Evolutionary conservation across 2,329 filamentous ascomycete species (phyloP).

Genomic region (Aureobasidium sp.): DNA sequence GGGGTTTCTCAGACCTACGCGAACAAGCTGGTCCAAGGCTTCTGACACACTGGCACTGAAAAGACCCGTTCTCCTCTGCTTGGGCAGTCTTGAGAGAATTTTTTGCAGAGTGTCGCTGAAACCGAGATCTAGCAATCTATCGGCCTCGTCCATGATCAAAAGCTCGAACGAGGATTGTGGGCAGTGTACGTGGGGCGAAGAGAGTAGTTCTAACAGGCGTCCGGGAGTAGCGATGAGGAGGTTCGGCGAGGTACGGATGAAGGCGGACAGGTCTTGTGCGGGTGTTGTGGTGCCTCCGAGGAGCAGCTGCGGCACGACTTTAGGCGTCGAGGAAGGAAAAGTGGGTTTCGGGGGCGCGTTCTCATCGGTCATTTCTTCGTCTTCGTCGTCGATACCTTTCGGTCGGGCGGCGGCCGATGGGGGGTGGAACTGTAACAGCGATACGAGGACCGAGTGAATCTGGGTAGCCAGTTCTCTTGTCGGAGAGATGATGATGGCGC

Average conservation of each 20-base stretch:
- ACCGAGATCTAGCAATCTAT: constrained; percentile 83
- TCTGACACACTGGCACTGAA: constrained; percentile 97
- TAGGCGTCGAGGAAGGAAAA: constrained; percentile 42
- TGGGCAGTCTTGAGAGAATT: constrained; percentile 77
- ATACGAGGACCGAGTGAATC: constrained; percentile 74
- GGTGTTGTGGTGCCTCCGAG: constrained; percentile 76
- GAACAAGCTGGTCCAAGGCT: constrained; percentile 85
- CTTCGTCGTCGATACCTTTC: constrained; percentile 29
- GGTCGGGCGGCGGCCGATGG: constrained; percentile 63
- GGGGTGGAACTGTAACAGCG: constrained; percentile 73
- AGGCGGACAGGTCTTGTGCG: constrained; percentile 78
- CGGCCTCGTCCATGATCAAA: constrained; percentile 89
- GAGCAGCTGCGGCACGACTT: constrained; percentile 76
- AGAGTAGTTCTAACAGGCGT: constrained; percentile 77
- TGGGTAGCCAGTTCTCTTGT: constrained; percentile 87
- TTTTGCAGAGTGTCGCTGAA: constrained; percentile 87
- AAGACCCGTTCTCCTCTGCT: constrained; percentile 85
- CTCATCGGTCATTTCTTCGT: constrained; percentile 35
- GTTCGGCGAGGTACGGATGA: constrained; percentile 79
- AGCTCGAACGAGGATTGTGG: constrained; percentile 85
- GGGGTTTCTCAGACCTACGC: constrained; percentile 85
- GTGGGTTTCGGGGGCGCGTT: constrained; percentile 33
- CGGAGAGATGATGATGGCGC: constrained; percentile 84
- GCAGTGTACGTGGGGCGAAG: constrained; percentile 80
- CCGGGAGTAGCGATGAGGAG: constrained; percentile 87